Conservation (phyloP, 148 eudicot species). For the Dysphania ambrosioides region DNA sequence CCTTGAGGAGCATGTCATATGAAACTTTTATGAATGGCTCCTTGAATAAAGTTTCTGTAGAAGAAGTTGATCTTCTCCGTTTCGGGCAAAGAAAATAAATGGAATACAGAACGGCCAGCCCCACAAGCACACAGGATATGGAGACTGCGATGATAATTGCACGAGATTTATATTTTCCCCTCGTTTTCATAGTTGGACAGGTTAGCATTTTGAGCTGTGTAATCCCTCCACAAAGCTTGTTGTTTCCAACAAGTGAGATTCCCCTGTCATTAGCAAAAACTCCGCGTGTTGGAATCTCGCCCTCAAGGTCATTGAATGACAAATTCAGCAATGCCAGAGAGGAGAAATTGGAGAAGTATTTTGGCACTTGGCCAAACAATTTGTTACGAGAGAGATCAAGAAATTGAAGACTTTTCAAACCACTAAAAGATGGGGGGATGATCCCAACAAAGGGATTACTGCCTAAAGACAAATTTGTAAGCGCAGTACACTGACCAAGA, state of each 20-base stretch:
- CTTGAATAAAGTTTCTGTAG: neutral
- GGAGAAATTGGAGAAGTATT: constrained; percentile 6
- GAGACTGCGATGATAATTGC: neutral
- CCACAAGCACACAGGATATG: constrained; percentile 4
- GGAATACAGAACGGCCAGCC: neutral
- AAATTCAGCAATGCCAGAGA: constrained; percentile 12
- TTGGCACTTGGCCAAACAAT: constrained; percentile 29
- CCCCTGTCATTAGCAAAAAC: constrained; percentile 17
- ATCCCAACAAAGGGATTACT: constrained; percentile 19
- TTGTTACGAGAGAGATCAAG: constrained; percentile 26
- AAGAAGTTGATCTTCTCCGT: neutral
- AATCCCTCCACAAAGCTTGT: constrained; percentile 29
- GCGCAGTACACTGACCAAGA: constrained; percentile 10
- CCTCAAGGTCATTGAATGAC: constrained; percentile 29
- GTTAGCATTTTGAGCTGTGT: constrained; percentile 14
- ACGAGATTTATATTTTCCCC: neutral
- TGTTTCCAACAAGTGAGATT: constrained; percentile 19
- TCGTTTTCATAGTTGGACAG: neutral
- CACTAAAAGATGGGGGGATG: constrained; percentile 23
- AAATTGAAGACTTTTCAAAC: neutral
- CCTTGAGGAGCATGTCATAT: constrained; percentile 22
- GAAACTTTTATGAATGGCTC: constrained; percentile 18
- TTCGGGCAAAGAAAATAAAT: neutral
- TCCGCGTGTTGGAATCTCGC: constrained; percentile 21
- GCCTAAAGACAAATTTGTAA: neutral